Evolutionary conservation across 2,329 filamentous ascomycete species (phyloP).

Genomic region (Teratosphaeria destructans): DNA sequence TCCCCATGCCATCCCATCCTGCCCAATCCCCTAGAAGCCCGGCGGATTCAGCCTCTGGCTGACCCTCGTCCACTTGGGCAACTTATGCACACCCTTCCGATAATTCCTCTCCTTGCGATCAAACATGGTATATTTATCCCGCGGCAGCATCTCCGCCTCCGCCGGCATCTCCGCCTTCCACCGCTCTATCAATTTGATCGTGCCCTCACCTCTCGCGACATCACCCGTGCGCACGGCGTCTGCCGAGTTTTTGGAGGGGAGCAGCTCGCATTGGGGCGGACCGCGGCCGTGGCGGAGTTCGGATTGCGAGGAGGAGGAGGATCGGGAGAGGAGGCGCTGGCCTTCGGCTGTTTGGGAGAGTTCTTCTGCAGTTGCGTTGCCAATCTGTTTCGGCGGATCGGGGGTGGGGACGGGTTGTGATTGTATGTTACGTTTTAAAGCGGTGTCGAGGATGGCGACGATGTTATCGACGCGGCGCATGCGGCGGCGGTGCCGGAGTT

Average conservation of each 20-base stretch:
- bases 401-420: slow-evolving; percentile 3
- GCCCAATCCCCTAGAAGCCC: slow-evolving; percentile 58
- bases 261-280: slow-evolving; percentile 19
- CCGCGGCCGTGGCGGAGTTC: slow-evolving; percentile 22
- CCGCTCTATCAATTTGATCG: slow-evolving; percentile 65
- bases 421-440: slow-evolving; percentile 52
- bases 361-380: slow-evolving; percentile 5
- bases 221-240: slow-evolving; percentile 7
- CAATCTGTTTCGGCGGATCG: background rate
- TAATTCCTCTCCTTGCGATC: slow-evolving; percentile 93
- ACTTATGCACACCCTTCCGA: slow-evolving; percentile 85
- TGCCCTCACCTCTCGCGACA: slow-evolving; percentile 36
- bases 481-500: slow-evolving; percentile 73
- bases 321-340: slow-evolving; percentile 16
- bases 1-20: background rate
- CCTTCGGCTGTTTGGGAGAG: slow-evolving; percentile 23
- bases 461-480: slow-evolving; percentile 77
- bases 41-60: slow-evolving; percentile 90
- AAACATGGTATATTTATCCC: slow-evolving; percentile 97
- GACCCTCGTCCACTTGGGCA: slow-evolving; percentile 78
- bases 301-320: slow-evolving; percentile 7
- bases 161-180: slow-evolving; percentile 97
- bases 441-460: slow-evolving; percentile 70
- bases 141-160: slow-evolving; percentile 88
- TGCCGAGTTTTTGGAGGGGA: slow-evolving; percentile 5